Evolutionary conservation across 768 basidiomycete species (phyloP), one percentile per base, ranked within the genome.

Genomic region (Lentinula aciculospora): DNA sequence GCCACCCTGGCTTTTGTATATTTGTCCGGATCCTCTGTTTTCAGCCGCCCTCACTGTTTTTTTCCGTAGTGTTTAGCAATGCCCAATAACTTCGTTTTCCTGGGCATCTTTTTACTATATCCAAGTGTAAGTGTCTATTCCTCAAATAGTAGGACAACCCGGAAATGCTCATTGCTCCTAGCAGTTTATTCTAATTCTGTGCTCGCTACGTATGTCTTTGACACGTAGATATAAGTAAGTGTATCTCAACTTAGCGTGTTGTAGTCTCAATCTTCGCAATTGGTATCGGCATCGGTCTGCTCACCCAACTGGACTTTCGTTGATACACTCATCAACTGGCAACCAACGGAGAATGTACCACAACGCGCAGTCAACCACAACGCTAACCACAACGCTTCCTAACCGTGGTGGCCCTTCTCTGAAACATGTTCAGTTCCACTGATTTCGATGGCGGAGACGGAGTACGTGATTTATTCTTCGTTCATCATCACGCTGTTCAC

Each of bases 241-340:
- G 19, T 21, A 10, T 34, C 12, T 10, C 4, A 3, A 5, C 49
- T 32, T 34, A 50, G 10, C 17, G 34, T 13, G 23, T 28, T 12
- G 28, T 19, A 62, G 58, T 6, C 56, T 62, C 3, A 62, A 62
- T 34, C 56, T 62, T 3, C 61, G 61, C 13, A 59, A 62, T 19
- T 62, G 61, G 61, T 62, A 59, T 50, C 61, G 61, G 5, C 61
- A 62, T 32, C 58, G 56, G 46, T 51, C 58, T 15, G 36, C 56
- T 36, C 57, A 34, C 7, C 51, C 60, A 29, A 17, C 58, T 12
- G 53, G 60, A 5, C 32, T 61, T 13, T 39, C 37, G n/a, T n/a
- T n/a, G n/a, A n/a, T n/a, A n/a, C n/a, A n/a, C n/a, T n/a, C n/a
- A n/a, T n/a, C n/a, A n/a, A n/a, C n/a, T n/a, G n/a, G n/a, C n/a